phyloP scores from a whole-genome alignment of 805 yeast genomes.

The Cyberlindnera subsufficiens region DNA sequence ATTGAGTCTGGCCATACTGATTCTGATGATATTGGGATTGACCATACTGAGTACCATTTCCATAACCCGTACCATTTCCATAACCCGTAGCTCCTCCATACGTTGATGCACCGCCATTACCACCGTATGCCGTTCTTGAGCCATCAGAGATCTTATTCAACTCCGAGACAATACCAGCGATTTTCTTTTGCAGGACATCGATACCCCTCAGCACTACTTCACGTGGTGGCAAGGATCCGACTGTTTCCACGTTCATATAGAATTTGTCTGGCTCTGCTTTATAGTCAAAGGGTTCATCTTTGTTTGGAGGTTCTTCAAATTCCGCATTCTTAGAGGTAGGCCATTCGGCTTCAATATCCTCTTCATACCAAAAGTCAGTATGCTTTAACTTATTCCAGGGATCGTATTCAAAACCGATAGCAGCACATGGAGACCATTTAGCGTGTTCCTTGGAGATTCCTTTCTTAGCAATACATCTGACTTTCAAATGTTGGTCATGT shows the following conservation, averaged over 20 bases:
- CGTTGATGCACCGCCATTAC: constrained; percentile 21
- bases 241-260: constrained; percentile 87
- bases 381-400: constrained; percentile 98
- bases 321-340: constrained; percentile 83
- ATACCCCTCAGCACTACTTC: constrained; percentile 85
- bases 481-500: constrained; percentile 83
- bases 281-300: constrained; percentile 82
- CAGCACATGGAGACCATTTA: constrained; percentile 96
- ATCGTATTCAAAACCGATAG: constrained; percentile 93
- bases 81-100: constrained; percentile 21
- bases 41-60: not conserved
- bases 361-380: constrained; percentile 96
- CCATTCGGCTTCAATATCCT: constrained; percentile 86
- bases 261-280: constrained; percentile 74
- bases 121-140: constrained; percentile 38
- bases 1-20: not conserved
- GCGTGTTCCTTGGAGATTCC: constrained; percentile 98
- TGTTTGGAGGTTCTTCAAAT: constrained; percentile 93
- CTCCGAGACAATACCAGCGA: constrained; percentile 81
- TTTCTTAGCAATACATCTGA: constrained; percentile 93
- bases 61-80: constrained; percentile 9
- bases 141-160: constrained; percentile 44
- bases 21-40: not conserved
- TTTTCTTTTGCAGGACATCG: constrained; percentile 78
- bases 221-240: constrained; percentile 83